A percentile compares a stretch with the other conserved stretches of the same genome.
These are phyloP conservation scores for Melampsora abietis-canadensis DNA, from an alignment of 1,284 basidiomycete genomes.

Conservation along the genomic window DNA sequence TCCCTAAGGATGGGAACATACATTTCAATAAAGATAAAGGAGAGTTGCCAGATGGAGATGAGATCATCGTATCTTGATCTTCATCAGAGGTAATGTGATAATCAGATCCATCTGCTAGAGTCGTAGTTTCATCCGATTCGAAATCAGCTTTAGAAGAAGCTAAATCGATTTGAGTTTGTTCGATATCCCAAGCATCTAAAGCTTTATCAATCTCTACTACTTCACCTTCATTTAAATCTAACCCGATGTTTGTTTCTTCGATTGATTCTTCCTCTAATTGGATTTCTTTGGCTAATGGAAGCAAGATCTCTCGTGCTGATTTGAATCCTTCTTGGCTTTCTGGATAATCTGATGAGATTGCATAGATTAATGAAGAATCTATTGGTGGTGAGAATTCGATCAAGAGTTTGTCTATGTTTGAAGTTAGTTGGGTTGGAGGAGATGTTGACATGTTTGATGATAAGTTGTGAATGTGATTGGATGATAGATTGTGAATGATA, in stretches of 20 bases:
- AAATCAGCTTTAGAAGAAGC: not conserved
- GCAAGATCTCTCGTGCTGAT: not conserved
- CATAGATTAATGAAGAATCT: constrained; percentile 12
- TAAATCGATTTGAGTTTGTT: constrained; percentile 6
- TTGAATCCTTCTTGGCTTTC: not conserved
- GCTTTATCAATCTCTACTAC: not conserved
- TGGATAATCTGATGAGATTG: constrained; percentile 19
- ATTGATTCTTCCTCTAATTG: not conserved
- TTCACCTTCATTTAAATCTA: not conserved
- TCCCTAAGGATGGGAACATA: not conserved
- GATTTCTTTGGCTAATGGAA: not conserved
- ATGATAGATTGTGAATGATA: not conserved
- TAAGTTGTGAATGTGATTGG: not conserved
- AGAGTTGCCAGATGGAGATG: not conserved
- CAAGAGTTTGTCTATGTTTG: constrained; percentile 5
- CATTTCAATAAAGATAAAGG: not conserved
- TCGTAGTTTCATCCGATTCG: not conserved
- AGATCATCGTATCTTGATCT: too few relatives aligned
- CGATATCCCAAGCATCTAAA: constrained; percentile 5
- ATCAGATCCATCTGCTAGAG: too few relatives aligned
- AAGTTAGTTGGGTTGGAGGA: too few relatives aligned
- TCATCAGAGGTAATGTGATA: too few relatives aligned
- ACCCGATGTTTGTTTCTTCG: not conserved
- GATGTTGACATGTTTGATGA: not conserved
- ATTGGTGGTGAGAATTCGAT: constrained; percentile 12